Conservation (phyloP, 225 moss, liverwort and hornwort species). For the Physcomitrium patens region DNA sequence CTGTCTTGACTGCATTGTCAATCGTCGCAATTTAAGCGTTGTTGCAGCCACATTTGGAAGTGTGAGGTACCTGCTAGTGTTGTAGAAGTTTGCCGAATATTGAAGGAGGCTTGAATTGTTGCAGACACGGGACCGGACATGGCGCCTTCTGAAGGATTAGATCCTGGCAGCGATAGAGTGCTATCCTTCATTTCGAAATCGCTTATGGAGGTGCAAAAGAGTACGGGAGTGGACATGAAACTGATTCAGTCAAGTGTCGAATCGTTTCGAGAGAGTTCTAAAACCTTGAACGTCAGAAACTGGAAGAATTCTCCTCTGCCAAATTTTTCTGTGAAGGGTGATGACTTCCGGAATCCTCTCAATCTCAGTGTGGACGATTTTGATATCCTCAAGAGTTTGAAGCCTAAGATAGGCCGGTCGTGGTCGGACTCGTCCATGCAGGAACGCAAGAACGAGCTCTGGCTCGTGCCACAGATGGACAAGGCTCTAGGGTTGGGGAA, state of each 20-base stretch:
- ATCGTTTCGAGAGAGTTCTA: slow-evolving; percentile 48
- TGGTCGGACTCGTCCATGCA: slow-evolving; percentile 65
- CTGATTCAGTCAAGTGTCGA: slow-evolving; percentile 46
- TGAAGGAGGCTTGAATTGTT: slow-evolving; percentile 9
- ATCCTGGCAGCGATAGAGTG: slow-evolving; percentile 24
- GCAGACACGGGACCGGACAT: slow-evolving; percentile 30
- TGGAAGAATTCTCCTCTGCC: slow-evolving; percentile 47
- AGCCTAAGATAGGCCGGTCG: slow-evolving; percentile 61
- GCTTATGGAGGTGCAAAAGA: slow-evolving; percentile 52
- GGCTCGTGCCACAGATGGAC: slow-evolving; percentile 35
- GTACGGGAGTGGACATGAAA: slow-evolving; percentile 53
- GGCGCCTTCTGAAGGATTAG: slow-evolving; percentile 47
- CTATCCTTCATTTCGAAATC: slow-evolving; percentile 59
- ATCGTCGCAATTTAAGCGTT: not conserved
- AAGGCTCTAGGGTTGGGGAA: slow-evolving; percentile 33
- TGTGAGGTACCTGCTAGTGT: not conserved
- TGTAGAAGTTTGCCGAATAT: not conserved
- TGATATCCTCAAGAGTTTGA: slow-evolving; percentile 82
- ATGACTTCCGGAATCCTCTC: slow-evolving; percentile 9
- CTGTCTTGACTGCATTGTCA: not conserved
- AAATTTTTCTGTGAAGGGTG: slow-evolving; percentile 31
- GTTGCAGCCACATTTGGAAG: not conserved
- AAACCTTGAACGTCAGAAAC: slow-evolving; percentile 33
- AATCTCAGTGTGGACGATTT: slow-evolving; percentile 47
- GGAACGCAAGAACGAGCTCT: slow-evolving; percentile 58